Base-by-base conservation (phyloP, 2,329 filamentous ascomycete genomes). In the Penicillium decumbens region DNA sequence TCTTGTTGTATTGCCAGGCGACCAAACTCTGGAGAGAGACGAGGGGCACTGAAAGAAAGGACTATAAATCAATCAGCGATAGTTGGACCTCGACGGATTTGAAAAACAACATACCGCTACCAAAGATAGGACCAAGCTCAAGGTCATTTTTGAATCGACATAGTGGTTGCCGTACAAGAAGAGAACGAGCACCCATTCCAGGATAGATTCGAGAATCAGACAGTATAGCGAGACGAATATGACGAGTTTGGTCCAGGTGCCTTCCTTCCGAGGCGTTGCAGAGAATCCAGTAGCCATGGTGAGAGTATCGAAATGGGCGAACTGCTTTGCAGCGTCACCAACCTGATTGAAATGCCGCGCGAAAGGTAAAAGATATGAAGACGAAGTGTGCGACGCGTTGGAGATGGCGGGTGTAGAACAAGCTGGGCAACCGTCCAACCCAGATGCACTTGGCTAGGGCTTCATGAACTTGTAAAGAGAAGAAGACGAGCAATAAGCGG, bases 121-220 rank as follows among this genome's bases (percentile, higher is more conserved):
- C 8, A 72, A 49, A n/a, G 64, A 58, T 6, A 72, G 55, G 13
- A 70, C 59, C 40, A 72, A 54, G 49, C 69, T 71, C 6, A 62
- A 58, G 0, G 63, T 64, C 65, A 70, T 72, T 50, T 67, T 67
- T n/a, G 61, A 64, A 47, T 72, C 69, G 28, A 71, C 68, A n/a
- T 57, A 53, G 24, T 56, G 56, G 35, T 59, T 65, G 6, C 57
- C 65, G 43, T 69, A 72, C 1, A 72, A 58, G 43, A 65, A 69
- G 2, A 71, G 50, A 4, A 68, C 63, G 5, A 71, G 43, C 0
- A 64, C 67, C 48, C 62, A 64, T 60, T 70, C 57, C 10, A 65
- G 58, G n/a, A 70, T 50, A 0, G 68, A 71, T 46, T 67, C 59
- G 1, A 71, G 47, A 10, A 70, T 62, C 37, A 71, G 50, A 24